phyloP scores from a whole-genome alignment of 345 rosid species.

The Boechera stricta region DNA sequence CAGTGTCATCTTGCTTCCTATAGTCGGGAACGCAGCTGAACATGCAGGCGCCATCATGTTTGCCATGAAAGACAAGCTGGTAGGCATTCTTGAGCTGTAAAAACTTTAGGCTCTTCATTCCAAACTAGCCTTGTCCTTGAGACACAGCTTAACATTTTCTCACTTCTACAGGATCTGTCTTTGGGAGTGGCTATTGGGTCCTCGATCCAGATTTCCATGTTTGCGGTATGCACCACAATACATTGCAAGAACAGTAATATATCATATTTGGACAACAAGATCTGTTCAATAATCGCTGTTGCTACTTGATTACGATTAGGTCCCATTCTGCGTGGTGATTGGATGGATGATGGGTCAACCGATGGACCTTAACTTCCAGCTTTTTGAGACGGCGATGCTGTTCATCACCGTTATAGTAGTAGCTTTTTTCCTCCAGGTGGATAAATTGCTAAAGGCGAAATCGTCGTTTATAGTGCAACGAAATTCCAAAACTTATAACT shows the following conservation, averaged over 20 bases:
- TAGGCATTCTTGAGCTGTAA: slow-evolving; percentile 47
- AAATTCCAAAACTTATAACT: not conserved
- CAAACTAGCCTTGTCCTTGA: slow-evolving; percentile 11
- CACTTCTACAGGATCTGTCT: slow-evolving; percentile 77
- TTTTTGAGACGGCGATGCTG: slow-evolving; percentile 90
- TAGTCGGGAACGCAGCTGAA: slow-evolving; percentile 98
- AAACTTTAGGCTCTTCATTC: slow-evolving; percentile 4
- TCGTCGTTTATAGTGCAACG: not conserved
- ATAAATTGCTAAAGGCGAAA: not conserved
- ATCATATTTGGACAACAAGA: slow-evolving; percentile 24
- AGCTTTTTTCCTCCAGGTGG: slow-evolving; percentile 84
- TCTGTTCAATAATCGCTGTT: slow-evolving; percentile 10
- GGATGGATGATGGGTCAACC: slow-evolving; percentile 86
- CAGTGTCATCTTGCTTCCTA: slow-evolving; percentile 92
- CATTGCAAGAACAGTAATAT: slow-evolving; percentile 24
- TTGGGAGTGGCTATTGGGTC: slow-evolving; percentile 99
- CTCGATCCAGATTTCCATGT: slow-evolving; percentile 96
- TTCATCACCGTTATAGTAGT: slow-evolving; percentile 80
- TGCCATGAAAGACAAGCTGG: slow-evolving; percentile 98
- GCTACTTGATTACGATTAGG: slow-evolving; percentile 40
- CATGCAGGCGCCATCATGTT: slow-evolving; percentile 97
- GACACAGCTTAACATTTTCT: not conserved
- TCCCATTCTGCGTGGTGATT: slow-evolving; percentile 83
- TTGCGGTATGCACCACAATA: slow-evolving; percentile 67
- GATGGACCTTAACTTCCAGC: slow-evolving; percentile 88